Percentiles rank a stretch among this genome's conserved stretches.
Conservation (phyloP, 2,329 filamentous ascomycete species). For the Fusarium liriodendri region DNA sequence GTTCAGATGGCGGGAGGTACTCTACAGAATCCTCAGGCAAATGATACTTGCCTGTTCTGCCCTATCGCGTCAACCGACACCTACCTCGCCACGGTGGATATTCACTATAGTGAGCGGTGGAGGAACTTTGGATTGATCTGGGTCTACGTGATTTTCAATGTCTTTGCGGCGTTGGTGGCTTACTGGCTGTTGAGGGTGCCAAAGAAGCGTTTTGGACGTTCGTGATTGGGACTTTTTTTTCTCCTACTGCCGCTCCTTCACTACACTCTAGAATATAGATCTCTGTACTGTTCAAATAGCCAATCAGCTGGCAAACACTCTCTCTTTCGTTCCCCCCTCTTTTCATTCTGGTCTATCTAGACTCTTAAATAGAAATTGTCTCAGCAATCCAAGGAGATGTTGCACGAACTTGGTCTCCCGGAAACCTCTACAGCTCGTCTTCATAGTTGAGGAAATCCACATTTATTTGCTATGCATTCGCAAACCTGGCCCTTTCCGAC, state of each 20-base stretch:
- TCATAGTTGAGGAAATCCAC: too few relatives aligned
- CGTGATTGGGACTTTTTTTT: too few relatives aligned
- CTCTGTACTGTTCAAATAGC: background rate
- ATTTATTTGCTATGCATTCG: too few relatives aligned
- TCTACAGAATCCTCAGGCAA: slow-evolving; percentile 51
- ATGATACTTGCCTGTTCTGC: slow-evolving; percentile 8
- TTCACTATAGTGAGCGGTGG: slow-evolving; percentile 11
- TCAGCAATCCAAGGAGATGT: too few relatives aligned
- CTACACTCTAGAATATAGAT: background rate
- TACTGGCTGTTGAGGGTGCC: slow-evolving; percentile 24
- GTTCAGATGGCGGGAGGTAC: slow-evolving; percentile 58
- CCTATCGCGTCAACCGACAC: background rate
- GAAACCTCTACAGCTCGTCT: too few relatives aligned
- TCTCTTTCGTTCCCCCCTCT: background rate
- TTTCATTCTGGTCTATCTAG: background rate
- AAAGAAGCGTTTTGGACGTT: background rate
- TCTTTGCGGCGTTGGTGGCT: background rate
- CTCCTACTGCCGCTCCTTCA: background rate
- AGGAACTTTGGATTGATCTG: slow-evolving; percentile 19
- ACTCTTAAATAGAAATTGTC: too few relatives aligned
- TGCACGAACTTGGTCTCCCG: too few relatives aligned
- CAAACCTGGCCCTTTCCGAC: too few relatives aligned
- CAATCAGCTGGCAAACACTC: too few relatives aligned
- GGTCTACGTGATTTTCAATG: slow-evolving; percentile 10
- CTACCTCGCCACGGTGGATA: background rate